A percentile compares a stretch with the other conserved stretches of the same genome.
These are phyloP conservation scores for Eucalyptus sideroxylon DNA, from an alignment of 345 rosid genomes.

Conservation along the genomic window DNA sequence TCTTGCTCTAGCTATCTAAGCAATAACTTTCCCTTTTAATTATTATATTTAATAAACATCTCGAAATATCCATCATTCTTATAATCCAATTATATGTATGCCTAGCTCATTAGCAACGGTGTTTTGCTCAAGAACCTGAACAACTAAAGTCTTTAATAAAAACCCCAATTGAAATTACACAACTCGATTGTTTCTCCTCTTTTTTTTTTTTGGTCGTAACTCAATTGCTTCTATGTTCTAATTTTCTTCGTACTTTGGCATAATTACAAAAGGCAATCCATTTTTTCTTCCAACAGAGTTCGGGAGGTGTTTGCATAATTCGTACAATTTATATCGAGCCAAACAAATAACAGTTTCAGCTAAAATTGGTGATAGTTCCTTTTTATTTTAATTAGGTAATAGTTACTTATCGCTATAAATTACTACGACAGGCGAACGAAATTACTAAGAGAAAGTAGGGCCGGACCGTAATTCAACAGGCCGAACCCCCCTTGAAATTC, in stretches of 20 bases:
- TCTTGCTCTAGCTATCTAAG: background rate
- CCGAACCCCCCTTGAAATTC: background rate
- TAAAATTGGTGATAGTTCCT: background rate
- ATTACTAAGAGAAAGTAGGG: background rate
- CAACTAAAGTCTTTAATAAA: background rate
- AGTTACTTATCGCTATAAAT: background rate
- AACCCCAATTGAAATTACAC: background rate
- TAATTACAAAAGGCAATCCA: background rate
- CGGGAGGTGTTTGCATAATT: background rate
- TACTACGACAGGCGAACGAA: background rate
- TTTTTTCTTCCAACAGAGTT: background rate
- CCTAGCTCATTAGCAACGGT: background rate
- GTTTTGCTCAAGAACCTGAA: background rate
- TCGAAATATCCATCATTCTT: background rate
- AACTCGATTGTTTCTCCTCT: accelerated
- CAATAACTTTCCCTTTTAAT: background rate
- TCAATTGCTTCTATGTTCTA: accelerated
- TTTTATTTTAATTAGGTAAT: background rate
- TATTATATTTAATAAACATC: background rate
- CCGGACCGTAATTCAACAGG: background rate
- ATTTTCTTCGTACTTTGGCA: background rate
- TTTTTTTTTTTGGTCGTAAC: background rate
- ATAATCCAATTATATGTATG: background rate
- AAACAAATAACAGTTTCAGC: background rate
- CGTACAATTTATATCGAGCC: background rate